phyloP scores from a whole-genome alignment of 805 yeast genomes.

The Ogataea trehalophila region DNA sequence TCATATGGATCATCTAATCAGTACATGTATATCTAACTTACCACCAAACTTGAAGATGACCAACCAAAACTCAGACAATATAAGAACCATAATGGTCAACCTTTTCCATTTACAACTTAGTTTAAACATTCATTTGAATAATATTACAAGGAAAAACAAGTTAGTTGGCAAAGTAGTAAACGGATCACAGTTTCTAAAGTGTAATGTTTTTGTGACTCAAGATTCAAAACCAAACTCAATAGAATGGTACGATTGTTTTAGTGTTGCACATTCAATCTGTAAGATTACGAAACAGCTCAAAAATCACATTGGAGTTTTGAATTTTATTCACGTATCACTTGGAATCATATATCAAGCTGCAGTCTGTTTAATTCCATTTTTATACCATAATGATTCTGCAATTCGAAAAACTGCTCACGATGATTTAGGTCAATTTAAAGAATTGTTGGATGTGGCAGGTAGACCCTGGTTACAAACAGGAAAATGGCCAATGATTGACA shows the following conservation, averaged over 20 bases:
- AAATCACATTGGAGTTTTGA: neutral
- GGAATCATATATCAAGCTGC: conserved; percentile 1
- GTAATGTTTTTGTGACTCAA: neutral
- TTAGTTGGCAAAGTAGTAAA: neutral
- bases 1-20: conserved; percentile 1
- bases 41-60: neutral
- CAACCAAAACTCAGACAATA: neutral
- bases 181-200: neutral
- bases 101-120: neutral
- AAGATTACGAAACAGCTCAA: neutral
- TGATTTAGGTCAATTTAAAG: neutral
- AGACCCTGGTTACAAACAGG: neutral
- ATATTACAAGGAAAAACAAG: neutral
- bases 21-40: conserved; percentile 1
- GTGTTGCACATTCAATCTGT: neutral
- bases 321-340: conserved; percentile 1
- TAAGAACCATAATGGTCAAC: neutral
- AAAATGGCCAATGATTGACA: neutral
- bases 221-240: neutral
- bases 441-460: neutral
- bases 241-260: neutral
- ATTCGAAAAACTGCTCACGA: neutral
- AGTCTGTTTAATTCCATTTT: neutral
- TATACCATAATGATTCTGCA: conserved; percentile 1
- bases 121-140: neutral